Evolutionary conservation across 306 rosid species (phyloP).

Genomic region (Senna tora): DNA sequence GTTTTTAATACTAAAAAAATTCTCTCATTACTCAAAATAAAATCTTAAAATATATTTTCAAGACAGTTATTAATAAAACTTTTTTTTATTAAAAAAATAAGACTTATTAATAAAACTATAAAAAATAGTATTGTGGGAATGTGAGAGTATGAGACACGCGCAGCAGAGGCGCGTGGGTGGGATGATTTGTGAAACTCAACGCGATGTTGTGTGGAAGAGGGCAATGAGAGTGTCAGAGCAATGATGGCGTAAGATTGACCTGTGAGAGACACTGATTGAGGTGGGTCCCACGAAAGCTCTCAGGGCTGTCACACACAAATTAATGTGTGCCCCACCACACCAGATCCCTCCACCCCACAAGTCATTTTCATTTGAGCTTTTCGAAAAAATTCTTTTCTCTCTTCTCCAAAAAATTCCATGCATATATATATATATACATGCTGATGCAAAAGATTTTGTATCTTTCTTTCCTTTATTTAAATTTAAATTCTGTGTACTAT

Average conservation of each 20-base stretch:
- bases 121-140: not conserved
- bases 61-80: too few species aligned
- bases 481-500: too few species aligned
- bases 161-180: not conserved
- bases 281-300: not conserved
- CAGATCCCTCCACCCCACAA: not conserved
- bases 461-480: too few species aligned
- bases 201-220: not conserved
- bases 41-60: too few species aligned
- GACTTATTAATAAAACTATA: too few species aligned
- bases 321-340: not conserved
- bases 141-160: not conserved
- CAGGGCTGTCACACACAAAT: not conserved
- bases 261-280: not conserved
- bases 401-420: constrained; percentile 29
- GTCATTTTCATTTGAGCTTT: constrained; percentile 21
- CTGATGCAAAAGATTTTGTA: too few species aligned
- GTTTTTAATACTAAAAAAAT: too few species aligned
- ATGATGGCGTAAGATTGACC: constrained; percentile 12
- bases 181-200: not conserved
- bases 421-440: too few species aligned
- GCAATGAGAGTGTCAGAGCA: not conserved
- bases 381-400: constrained; percentile 18
- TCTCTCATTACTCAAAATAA: too few species aligned
- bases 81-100: too few species aligned